Evolutionary conservation across 2,329 filamentous ascomycete species (phyloP), one percentile per base, ranked within the genome.

Genomic region (Colletotrichum abscissum): DNA sequence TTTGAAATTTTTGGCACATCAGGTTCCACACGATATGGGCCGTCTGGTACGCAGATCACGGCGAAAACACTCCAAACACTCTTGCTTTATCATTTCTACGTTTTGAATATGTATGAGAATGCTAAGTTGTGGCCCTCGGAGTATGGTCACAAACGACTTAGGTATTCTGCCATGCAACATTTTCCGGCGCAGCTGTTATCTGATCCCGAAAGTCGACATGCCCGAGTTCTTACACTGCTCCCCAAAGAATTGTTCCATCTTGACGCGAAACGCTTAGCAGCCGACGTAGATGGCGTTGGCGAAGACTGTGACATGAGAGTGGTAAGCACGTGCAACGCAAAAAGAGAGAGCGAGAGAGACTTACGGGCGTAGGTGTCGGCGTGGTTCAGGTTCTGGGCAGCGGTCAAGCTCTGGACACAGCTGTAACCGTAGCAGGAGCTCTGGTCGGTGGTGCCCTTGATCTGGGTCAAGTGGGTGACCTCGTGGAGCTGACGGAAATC

Each of bases 401-500:
- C 84, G 6, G 81, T 84, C 74, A 93, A 79, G 6, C 81, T 78
- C 16, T 80, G 76, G 73, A 90, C 88, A 60, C 89, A 90, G 55
- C 82, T 84, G 69, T 89, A 85, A 3, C 84, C 79, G 77, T 92
- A 93, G 33, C 90, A 90, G 4, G 66, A 69, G 30, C 84, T 88
- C 65, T 87, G 83, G 78, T 93, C 92, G 1, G 86, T 80, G 2
- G 91, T 92, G 9, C 90, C 89, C 69, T 89, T 89, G 74, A 81
- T 82, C 85, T 78, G 87, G 81, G n/a, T 87, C 85, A 88, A 75
- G 78, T 93, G 92, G 9, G 91, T 92, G 76, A 87, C 84, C 84
- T 94, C 92, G 78, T 94, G 92, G 16, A 94, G 42, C 42, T 46
- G 1, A 8, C 6, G 5, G 3, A 46, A 3, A 46, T 19, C 42